Evolutionary conservation across 1,284 basidiomycete genomes (phyloP).

Genomic region (Crepidotus sp.): DNA sequence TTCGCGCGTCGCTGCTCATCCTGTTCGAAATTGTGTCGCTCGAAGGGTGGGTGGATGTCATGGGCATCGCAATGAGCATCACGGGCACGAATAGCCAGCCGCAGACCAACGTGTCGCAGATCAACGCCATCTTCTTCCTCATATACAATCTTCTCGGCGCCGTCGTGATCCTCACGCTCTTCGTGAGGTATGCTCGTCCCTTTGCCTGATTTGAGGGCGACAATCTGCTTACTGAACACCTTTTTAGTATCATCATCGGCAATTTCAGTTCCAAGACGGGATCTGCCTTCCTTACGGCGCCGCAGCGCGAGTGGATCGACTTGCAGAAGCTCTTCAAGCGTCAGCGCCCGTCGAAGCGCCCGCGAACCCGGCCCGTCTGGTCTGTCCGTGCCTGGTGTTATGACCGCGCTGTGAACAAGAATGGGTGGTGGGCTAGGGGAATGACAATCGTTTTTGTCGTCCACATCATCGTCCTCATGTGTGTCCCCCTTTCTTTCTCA

Average conservation of each 20-base stretch:
- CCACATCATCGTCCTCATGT: slow-evolving; percentile 87
- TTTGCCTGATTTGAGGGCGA: neutral
- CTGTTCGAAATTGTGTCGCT: slow-evolving; percentile 95
- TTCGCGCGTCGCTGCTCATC: slow-evolving; percentile 80
- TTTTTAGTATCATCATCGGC: slow-evolving; percentile 81
- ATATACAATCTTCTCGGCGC: slow-evolving; percentile 92
- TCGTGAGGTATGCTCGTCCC: slow-evolving; percentile 56
- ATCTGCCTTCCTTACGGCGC: slow-evolving; percentile 72
- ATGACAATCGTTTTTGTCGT: slow-evolving; percentile 80
- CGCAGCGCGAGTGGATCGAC: slow-evolving; percentile 96
- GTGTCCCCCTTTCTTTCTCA: too few relatives aligned
- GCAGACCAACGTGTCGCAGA: slow-evolving; percentile 60
- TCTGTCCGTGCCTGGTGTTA: slow-evolving; percentile 80
- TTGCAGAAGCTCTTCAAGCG: slow-evolving; percentile 82
- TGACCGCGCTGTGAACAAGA: slow-evolving; percentile 82
- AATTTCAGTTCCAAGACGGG: slow-evolving; percentile 88
- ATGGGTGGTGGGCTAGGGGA: slow-evolving; percentile 86
- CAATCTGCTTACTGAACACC: slow-evolving; percentile 19
- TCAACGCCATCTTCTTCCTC: slow-evolving; percentile 88
- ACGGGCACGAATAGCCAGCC: slow-evolving; percentile 66
- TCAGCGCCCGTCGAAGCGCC: slow-evolving; percentile 81
- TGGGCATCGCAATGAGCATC: slow-evolving; percentile 77
- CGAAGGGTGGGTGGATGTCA: slow-evolving; percentile 94
- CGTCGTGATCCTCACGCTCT: slow-evolving; percentile 83
- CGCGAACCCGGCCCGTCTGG: slow-evolving; percentile 50